Evolutionary conservation across 169 alveolate genomes (phyloP), one percentile per base, ranked within the genome.

Genomic region (Cystoisospora suis): DNA sequence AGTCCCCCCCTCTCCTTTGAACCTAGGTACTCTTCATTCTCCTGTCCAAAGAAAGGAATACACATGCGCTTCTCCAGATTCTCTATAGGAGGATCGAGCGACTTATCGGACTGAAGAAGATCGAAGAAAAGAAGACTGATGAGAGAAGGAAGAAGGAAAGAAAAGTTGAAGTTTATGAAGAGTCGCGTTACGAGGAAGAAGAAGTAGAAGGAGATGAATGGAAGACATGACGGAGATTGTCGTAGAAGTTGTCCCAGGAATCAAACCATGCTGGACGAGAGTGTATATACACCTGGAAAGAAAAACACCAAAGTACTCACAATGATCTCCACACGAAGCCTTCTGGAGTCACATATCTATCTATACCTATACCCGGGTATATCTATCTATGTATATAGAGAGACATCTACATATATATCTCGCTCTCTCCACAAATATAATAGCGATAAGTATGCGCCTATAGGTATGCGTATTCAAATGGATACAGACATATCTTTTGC

Each of bases 171-270:
- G 36, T 32, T n/a, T 29, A 72, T 12, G 65, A 69, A 32, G 4
- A 27, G 15, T 2, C n/a, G 72, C 15, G 3, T 9, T 58, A 58
- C 3, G 72, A 29, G 17, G 29, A 69, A 69, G 29, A 36, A 27
- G 83, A 40, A 38, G 83, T 3, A 38, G 65, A 53, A 12, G 29
- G 29, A 53, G 23, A 53, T 23, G 29, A 12, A 53, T 15, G 23
- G 23, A 81, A 15, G 32, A 53, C 1, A 9, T 29, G 88, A 20
- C 75, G 44, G 40, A 53, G 45, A 5, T 17, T 53, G 49, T 96
- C 97, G 90, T 87, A 91, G 36, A 96, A 49, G 53, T 94, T 93
- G 45, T 93, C 90, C 44, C 92, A 91, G 53, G 94, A 93, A 85
- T 95, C 95, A 72, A 96, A 79, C 32, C 70, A 58, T 27, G 88